Evolutionary conservation across 1,284 basidiomycete genomes (phyloP), one percentile per base, ranked within the genome.

Genomic region (Irpex lacteus): DNA sequence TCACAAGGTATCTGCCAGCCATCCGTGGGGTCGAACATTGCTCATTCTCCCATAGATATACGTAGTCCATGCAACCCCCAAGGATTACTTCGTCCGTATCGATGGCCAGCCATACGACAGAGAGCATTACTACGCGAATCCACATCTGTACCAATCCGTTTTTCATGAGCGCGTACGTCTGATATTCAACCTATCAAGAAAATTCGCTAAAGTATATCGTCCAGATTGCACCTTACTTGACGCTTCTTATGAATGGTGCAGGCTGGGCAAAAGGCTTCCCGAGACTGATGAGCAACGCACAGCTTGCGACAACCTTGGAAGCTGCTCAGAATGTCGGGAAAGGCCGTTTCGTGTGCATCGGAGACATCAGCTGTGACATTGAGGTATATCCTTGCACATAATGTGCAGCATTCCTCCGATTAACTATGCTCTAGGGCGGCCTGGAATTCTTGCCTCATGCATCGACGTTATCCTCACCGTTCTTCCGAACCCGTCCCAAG

Each of bases 351-450:
- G 81, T 81, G 9, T 90, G 88, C 61, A 83, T 96, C 21, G 92
- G 92, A 5, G 95, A 97, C 71, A 90, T 97, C 44, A 93, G 87
- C 65, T 96, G 94, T 71, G 94, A 97, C 73, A 81, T 95, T 15
- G 84, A 86, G 72, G 92, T 90, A 52, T 9, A 2, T 9, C 18
- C 49, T 52, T 18, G 13, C 49, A 7, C 11, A 7, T 19, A 9
- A 61, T 47, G 79, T 71, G 13, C 18, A 19, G 26, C 44, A 5
- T n/a, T 11, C 47, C 21, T 49, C 58, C 58, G 58, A 58, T n/a
- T 18, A 3, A 26, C 61, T 60, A 59, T 36, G 18, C 44, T 4
- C 50, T 36, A 92, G 86, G 95, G 95, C 34, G 93, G 92, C 3
- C 82, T 97, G 37, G 88, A 96, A 74, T 96, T 96, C 75, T 81